Evolutionary conservation across 1,284 basidiomycete genomes (phyloP).

Genomic region (Neonothopanus nambi): DNA sequence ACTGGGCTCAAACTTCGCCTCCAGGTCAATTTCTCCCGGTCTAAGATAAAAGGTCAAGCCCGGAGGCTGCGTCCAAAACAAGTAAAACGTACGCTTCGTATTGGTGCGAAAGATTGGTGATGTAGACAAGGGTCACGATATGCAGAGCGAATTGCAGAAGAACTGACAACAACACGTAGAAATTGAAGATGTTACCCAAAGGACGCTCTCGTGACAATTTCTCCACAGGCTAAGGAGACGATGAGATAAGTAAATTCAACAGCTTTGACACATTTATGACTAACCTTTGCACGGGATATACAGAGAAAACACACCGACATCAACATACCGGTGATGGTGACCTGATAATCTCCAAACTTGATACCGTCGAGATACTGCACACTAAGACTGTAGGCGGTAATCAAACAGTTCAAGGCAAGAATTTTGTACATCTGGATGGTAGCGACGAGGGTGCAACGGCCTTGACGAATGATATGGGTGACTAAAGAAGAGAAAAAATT

Average conservation of each 20-base stretch:
- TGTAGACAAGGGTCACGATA: conserved; percentile 86
- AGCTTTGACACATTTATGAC: conserved; percentile 19
- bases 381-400: conserved; percentile 93
- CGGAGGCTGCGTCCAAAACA: conserved; percentile 7
- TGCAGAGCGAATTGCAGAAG: conserved; percentile 91
- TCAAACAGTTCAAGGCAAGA: conserved; percentile 91
- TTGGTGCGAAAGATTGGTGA: conserved; percentile 78
- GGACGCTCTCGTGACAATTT: conserved; percentile 90
- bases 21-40: conserved; percentile 83
- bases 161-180: conserved; percentile 90
- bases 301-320: conserved; percentile 98
- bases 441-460: conserved; percentile 93
- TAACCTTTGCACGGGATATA: conserved; percentile 93
- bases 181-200: conserved; percentile 92
- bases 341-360: conserved; percentile 97
- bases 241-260: not conserved
- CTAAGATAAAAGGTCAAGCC: conserved; percentile 37
- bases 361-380: conserved; percentile 97
- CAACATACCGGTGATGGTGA: conserved; percentile 90
- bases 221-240: conserved; percentile 72
- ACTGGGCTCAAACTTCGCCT: conserved; percentile 93
- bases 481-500: conserved; percentile 45
- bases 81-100: conserved; percentile 70
- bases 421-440: conserved; percentile 99
- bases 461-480: conserved; percentile 94